Conservation (phyloP, 2,329 filamentous ascomycete species). For the Cladosporium oxysporum region DNA sequence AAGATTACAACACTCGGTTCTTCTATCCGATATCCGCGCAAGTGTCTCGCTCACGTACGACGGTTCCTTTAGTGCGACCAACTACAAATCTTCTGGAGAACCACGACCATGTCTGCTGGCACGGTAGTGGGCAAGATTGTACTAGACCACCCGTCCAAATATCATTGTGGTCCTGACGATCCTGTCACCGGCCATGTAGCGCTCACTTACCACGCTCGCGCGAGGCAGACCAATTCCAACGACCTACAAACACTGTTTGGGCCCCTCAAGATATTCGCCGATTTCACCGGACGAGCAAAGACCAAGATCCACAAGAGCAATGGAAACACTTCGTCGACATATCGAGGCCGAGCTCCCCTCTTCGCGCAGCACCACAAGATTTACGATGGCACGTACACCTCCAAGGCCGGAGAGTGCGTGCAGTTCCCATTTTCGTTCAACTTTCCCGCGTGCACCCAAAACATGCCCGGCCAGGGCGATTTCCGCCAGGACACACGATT, state of each 20-base stretch:
- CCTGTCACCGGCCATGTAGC: conserved; percentile 19
- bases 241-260: conserved; percentile 17
- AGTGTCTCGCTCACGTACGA: background rate
- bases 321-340: conserved; percentile 13
- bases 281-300: conserved; percentile 21
- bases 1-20: background rate
- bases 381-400: conserved; percentile 14
- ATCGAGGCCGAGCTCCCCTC: conserved; percentile 22
- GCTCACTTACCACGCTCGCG: conserved; percentile 15
- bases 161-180: conserved; percentile 17
- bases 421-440: conserved; percentile 20
- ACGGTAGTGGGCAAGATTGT: conserved; percentile 12
- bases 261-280: conserved; percentile 14
- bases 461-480: conserved; percentile 10
- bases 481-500: conserved; percentile 10
- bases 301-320: conserved; percentile 21
- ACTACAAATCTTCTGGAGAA: background rate
- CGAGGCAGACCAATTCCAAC: background rate
- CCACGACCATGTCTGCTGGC: conserved; percentile 20
- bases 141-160: conserved; percentile 14
- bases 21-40: background rate
- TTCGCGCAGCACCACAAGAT: conserved; percentile 14
- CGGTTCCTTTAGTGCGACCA: background rate
- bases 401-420: background rate
- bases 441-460: conserved; percentile 14